phyloP scores from a whole-genome alignment of 2,329 filamentous ascomycete species.

The Fusarium sp. region DNA sequence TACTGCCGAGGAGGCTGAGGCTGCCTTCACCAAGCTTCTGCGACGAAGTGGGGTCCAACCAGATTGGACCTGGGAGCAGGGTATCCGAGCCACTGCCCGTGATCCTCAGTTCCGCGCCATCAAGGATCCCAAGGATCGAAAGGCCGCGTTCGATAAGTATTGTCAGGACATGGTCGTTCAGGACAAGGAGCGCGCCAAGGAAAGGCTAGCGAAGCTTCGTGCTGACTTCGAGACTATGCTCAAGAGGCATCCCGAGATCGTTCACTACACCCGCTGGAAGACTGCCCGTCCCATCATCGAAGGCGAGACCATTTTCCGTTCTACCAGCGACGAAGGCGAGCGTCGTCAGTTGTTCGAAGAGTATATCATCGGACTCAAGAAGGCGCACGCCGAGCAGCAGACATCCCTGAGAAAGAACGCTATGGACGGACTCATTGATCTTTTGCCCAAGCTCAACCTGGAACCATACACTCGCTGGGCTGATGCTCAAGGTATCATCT shows the following conservation, averaged over 20 bases:
- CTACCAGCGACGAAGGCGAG: conserved; percentile 86
- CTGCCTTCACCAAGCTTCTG: conserved; percentile 89
- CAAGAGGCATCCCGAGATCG: conserved; percentile 94
- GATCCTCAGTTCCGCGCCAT: conserved; percentile 93
- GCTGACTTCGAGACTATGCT: conserved; percentile 97
- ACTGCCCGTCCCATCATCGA: conserved; percentile 93
- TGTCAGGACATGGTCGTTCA: conserved; percentile 86
- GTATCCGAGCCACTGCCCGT: conserved; percentile 83
- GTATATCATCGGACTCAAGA: conserved; percentile 86
- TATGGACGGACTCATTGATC: conserved; percentile 79
- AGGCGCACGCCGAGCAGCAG: conserved; percentile 78
- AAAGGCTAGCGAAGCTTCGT: conserved; percentile 88
- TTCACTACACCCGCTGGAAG: conserved; percentile 96
- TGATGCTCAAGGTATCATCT: conserved; percentile 83
- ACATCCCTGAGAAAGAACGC: conserved; percentile 76
- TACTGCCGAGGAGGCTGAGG: conserved; percentile 85
- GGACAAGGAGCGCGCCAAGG: conserved; percentile 93
- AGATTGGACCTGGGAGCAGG: conserved; percentile 92
- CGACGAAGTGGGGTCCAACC: conserved; percentile 84
- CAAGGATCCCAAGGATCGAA: conserved; percentile 90
- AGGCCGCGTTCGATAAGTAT: conserved; percentile 93
- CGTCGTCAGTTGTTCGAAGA: conserved; percentile 91
- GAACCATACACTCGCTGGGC: conserved; percentile 96
- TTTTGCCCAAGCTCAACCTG: conserved; percentile 80
- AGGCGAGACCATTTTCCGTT: conserved; percentile 93